Conservation (phyloP, 225 moss, liverwort and hornwort species). For the Polytrichum commune region DNA sequence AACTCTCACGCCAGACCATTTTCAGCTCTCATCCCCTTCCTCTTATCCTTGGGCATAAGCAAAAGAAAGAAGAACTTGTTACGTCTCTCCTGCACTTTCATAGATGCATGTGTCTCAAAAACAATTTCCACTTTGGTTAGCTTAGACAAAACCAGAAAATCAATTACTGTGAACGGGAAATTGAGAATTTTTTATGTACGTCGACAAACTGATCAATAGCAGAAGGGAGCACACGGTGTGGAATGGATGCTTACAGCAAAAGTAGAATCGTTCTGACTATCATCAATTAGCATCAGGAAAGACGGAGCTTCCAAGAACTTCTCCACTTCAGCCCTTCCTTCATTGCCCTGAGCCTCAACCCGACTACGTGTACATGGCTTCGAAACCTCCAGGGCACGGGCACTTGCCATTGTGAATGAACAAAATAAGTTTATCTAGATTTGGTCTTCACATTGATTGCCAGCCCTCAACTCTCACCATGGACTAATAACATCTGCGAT, state of each 20-base stretch:
- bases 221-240: not conserved
- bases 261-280: constrained; percentile 23
- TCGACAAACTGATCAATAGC: not conserved
- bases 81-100: not conserved
- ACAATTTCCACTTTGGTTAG: not conserved
- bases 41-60: not conserved
- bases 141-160: not conserved
- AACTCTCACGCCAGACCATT: no score
- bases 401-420: no score
- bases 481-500: constrained; percentile 4
- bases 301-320: constrained; percentile 30
- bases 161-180: not conserved
- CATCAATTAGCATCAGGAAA: constrained; percentile 35
- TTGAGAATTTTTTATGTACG: not conserved
- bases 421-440: not conserved
- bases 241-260: constrained; percentile 33
- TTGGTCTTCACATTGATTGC: constrained; percentile 24
- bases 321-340: constrained; percentile 21
- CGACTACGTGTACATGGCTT: constrained; percentile 29
- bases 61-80: not conserved
- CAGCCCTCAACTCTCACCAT: constrained; percentile 14
- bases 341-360: constrained; percentile 28
- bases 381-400: constrained; percentile 14
- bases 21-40: no score
- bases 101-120: not conserved